A percentile compares a stretch with the other conserved stretches of the same genome.
Evolutionary conservation across 768 basidiomycete species (phyloP).

Genomic region (Phaeotremella fagi): DNA sequence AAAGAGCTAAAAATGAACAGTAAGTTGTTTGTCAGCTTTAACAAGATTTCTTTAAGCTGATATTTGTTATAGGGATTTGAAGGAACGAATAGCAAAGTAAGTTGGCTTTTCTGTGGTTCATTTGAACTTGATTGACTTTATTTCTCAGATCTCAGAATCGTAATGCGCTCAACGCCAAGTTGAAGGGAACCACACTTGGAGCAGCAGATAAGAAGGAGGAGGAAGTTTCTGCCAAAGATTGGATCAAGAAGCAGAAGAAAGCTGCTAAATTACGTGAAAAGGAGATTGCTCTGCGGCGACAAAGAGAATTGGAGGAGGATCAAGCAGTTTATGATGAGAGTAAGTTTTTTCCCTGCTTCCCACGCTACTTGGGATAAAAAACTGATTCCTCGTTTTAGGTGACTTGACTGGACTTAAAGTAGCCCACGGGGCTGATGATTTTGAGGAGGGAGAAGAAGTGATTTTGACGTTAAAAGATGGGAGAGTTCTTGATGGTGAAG

Average conservation of each 20-base stretch:
- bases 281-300: slow-evolving; percentile 76
- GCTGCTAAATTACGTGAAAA: slow-evolving; percentile 58
- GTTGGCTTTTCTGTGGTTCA: slow-evolving; percentile 26
- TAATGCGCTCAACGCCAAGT: slow-evolving; percentile 82
- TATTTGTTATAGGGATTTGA: slow-evolving; percentile 24
- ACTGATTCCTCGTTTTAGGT: slow-evolving; percentile 53
- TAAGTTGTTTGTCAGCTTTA: slow-evolving; percentile 7
- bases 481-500: slow-evolving; percentile 91
- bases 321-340: slow-evolving; percentile 83
- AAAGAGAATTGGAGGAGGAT: slow-evolving; percentile 77
- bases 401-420: slow-evolving; percentile 93
- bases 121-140: slow-evolving; percentile 52
- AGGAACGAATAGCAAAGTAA: slow-evolving; percentile 60
- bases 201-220: slow-evolving; percentile 60
- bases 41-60: neutral
- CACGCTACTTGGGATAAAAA: neutral
- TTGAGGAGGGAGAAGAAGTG: slow-evolving; percentile 88
- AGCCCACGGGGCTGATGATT: slow-evolving; percentile 83
- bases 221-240: slow-evolving; percentile 65
- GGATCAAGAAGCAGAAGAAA: slow-evolving; percentile 90
- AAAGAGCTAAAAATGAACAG: slow-evolving; percentile 51
- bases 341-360: slow-evolving; percentile 50
- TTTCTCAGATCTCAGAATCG: slow-evolving; percentile 70
- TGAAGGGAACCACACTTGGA: slow-evolving; percentile 88
- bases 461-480: slow-evolving; percentile 97